These are phyloP conservation scores for Neoscytalidium dimidiatum DNA, from an alignment of 2,329 filamentous ascomycete genomes.

Conservation along the genomic window DNA sequence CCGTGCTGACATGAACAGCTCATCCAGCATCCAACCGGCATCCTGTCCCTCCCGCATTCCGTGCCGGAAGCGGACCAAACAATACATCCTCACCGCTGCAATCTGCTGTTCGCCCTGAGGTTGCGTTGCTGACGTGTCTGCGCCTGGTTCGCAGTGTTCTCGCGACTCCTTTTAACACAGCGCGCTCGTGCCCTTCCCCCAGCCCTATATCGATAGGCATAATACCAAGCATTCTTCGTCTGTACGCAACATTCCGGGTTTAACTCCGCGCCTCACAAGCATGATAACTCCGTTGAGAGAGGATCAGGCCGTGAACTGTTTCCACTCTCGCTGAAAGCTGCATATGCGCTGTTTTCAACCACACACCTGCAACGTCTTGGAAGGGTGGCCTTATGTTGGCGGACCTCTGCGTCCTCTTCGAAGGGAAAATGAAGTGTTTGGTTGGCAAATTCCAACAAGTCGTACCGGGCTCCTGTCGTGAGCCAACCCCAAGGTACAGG, in stretches of 20 bases:
- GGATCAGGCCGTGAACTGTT: too few relatives aligned
- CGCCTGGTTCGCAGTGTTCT: not conserved
- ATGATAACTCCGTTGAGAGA: not conserved
- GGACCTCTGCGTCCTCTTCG: too few relatives aligned
- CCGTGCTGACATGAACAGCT: too few relatives aligned
- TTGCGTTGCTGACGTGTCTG: not conserved
- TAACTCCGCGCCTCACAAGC: not conserved
- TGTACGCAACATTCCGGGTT: not conserved
- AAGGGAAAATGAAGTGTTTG: too few relatives aligned
- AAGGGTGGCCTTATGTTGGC: too few relatives aligned
- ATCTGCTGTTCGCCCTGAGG: too few relatives aligned
- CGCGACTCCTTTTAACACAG: not conserved
- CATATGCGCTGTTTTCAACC: too few relatives aligned
- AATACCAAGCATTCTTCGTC: not conserved
- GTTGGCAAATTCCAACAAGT: too few relatives aligned
- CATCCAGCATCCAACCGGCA: not conserved
- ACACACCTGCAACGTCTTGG: too few relatives aligned
- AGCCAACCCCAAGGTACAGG: too few relatives aligned
- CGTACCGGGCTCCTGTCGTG: too few relatives aligned
- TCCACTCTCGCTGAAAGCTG: too few relatives aligned
- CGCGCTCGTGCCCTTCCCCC: not conserved
- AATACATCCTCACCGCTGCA: not conserved
- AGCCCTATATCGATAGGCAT: not conserved
- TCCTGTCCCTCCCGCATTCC: not conserved
- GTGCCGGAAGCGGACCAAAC: not conserved